Conservation (phyloP, 768 basidiomycete genomes). For the Suillus discolor region DNA sequence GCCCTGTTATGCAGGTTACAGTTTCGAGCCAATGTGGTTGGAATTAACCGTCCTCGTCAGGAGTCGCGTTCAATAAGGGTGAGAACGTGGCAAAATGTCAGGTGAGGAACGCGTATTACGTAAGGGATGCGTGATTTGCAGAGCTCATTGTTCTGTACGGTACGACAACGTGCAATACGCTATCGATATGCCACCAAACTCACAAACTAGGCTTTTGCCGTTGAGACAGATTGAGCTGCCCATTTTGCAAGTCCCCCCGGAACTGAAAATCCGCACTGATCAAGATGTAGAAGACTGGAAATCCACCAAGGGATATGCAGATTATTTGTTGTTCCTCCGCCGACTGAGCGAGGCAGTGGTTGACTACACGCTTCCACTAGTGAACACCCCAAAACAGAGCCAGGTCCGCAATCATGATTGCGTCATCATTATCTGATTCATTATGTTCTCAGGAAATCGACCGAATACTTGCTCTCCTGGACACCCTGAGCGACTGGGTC, state of each 20-base stretch:
- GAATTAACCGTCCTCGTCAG: not conserved
- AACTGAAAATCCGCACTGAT: constrained; percentile 68
- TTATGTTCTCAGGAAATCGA: constrained; percentile 43
- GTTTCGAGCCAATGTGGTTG: not conserved
- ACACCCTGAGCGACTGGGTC: constrained; percentile 72
- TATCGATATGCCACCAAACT: constrained; percentile 16
- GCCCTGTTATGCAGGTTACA: not conserved
- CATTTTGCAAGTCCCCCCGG: constrained; percentile 36
- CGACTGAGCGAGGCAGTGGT: constrained; percentile 79
- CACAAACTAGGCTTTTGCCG: constrained; percentile 20
- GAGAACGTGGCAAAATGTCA: constrained; percentile 9
- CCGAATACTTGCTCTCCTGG: constrained; percentile 57
- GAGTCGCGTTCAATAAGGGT: constrained; percentile 6
- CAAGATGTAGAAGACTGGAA: constrained; percentile 77
- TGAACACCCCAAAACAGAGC: constrained; percentile 18
- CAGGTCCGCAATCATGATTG: constrained; percentile 22
- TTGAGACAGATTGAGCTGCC: constrained; percentile 35
- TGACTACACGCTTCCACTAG: constrained; percentile 56
- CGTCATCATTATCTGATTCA: not conserved
- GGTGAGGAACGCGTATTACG: constrained; percentile 26
- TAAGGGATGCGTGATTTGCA: constrained; percentile 13
- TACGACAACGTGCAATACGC: not conserved
- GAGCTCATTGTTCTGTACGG: not conserved
- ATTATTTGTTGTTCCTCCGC: constrained; percentile 75
- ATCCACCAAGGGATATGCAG: constrained; percentile 65